phyloP scores from a whole-genome alignment of 345 rosid genomes.

The Trapa incisa region DNA sequence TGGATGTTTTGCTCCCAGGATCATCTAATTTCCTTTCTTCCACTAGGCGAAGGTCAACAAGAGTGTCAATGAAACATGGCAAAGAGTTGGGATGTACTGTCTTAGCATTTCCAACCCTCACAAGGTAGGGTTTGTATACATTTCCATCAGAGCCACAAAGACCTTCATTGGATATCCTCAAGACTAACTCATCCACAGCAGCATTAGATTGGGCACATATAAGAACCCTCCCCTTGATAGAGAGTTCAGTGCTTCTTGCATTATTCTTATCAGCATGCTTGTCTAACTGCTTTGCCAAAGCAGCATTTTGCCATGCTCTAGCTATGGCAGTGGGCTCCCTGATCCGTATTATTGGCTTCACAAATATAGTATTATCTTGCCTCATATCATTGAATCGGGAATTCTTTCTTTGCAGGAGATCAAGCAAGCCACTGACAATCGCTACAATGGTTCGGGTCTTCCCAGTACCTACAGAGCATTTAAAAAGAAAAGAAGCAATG shows the following conservation, averaged over 20 bases:
- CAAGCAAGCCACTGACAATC: slow-evolving; percentile 79
- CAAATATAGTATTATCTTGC: slow-evolving; percentile 24
- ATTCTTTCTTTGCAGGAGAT: slow-evolving; percentile 30
- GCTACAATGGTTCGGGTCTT: slow-evolving; percentile 94
- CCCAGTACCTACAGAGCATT: slow-evolving; percentile 56
- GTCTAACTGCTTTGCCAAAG: slow-evolving; percentile 67
- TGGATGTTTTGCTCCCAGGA: slow-evolving; percentile 27
- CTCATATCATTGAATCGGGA: slow-evolving; percentile 21
- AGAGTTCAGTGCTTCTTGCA: slow-evolving; percentile 32
- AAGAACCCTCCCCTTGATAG: slow-evolving; percentile 62
- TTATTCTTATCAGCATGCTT: slow-evolving; percentile 35
- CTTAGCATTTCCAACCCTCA: slow-evolving; percentile 90
- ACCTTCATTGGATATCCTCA: slow-evolving; percentile 67
- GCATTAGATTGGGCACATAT: slow-evolving; percentile 98
- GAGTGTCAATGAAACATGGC: slow-evolving; percentile 79
- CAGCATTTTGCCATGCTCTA: slow-evolving; percentile 96
- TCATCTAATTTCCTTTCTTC: slow-evolving; percentile 47
- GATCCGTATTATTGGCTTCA: slow-evolving; percentile 37
- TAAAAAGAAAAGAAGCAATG: slow-evolving; percentile 8
- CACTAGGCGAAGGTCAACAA: slow-evolving; percentile 73
- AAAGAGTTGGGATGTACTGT: slow-evolving; percentile 76
- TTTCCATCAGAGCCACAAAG: slow-evolving; percentile 78
- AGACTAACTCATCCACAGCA: slow-evolving; percentile 94
- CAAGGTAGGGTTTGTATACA: slow-evolving; percentile 86
- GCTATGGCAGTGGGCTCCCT: slow-evolving; percentile 63